Conservation (phyloP, 148 eudicot genomes). For the Rhododendron molle region DNA sequence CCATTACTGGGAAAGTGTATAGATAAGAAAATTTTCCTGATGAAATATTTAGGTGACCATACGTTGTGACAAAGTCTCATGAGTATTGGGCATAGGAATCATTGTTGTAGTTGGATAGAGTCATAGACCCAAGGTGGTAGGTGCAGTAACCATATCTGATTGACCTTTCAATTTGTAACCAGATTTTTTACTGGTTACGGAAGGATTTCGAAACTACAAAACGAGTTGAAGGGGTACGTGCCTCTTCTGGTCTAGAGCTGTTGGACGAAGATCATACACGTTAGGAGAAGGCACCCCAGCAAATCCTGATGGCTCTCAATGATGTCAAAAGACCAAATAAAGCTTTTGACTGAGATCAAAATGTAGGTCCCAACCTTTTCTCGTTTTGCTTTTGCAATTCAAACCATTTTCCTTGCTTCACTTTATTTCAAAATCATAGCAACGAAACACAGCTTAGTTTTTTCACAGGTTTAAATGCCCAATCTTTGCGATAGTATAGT, state of each 20-base stretch:
- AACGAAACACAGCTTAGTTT: not conserved
- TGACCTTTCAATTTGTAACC: conserved; percentile 12
- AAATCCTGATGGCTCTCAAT: conserved; percentile 68
- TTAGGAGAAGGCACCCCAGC: conserved; percentile 74
- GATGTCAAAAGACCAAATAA: conserved; percentile 78
- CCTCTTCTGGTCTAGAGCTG: conserved; percentile 64
- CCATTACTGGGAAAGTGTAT: not conserved
- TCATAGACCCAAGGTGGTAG: not conserved
- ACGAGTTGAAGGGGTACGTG: conserved; percentile 70
- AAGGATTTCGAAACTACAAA: conserved; percentile 60
- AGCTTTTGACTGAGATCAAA: conserved; percentile 64
- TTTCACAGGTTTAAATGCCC: not conserved
- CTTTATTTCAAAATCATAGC: not conserved
- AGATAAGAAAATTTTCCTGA: not conserved
- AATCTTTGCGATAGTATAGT: not conserved
- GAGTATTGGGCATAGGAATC: not conserved
- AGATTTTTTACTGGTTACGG: conserved; percentile 83
- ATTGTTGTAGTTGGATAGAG: not conserved
- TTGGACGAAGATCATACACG: conserved; percentile 59
- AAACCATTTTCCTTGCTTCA: not conserved
- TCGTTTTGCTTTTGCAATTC: not conserved
- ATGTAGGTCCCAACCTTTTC: conserved; percentile 46
- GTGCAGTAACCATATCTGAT: not conserved
- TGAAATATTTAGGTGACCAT: not conserved
- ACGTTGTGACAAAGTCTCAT: not conserved